These are phyloP conservation scores for Cynara cardunculus DNA, from an alignment of 129 eudicot species.

Conservation along the genomic window DNA sequence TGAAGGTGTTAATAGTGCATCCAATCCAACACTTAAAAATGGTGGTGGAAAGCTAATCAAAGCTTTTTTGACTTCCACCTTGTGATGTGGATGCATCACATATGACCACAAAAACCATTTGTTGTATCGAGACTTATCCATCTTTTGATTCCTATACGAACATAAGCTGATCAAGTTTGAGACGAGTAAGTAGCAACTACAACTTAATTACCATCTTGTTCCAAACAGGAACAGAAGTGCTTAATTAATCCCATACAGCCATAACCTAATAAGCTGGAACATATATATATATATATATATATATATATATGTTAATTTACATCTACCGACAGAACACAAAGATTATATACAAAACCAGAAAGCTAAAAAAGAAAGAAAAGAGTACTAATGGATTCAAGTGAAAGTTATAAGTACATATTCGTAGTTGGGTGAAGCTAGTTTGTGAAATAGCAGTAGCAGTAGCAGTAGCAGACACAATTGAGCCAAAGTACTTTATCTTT, in stretches of 20 bases:
- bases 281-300: too few species aligned
- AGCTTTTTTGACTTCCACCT: not conserved
- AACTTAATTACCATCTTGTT: too few species aligned
- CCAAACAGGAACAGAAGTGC: not conserved
- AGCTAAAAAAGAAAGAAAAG: not conserved
- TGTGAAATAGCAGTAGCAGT: constrained; percentile 5
- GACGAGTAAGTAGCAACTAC: too few species aligned
- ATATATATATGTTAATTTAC: not conserved
- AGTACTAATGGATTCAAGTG: not conserved
- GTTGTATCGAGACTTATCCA: not conserved
- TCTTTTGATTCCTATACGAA: not conserved
- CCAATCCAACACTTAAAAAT: not conserved
- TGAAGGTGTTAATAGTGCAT: not conserved
- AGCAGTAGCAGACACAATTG: constrained; percentile 10
- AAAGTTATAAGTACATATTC: not conserved
- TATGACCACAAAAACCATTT: not conserved
- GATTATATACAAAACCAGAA: not conserved
- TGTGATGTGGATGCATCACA: not conserved
- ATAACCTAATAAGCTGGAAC: not conserved
- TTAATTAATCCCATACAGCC: not conserved
- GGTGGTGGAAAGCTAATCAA: not conserved
- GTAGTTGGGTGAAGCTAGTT: constrained; percentile 33
- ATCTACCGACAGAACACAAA: not conserved
- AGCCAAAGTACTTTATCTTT: constrained; percentile 24
- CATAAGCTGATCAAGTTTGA: too few species aligned